Evolutionary conservation across 1,139 yeast genomes (phyloP), one percentile per base, ranked within the genome.

Genomic region (Saccharomyces hybrid): DNA sequence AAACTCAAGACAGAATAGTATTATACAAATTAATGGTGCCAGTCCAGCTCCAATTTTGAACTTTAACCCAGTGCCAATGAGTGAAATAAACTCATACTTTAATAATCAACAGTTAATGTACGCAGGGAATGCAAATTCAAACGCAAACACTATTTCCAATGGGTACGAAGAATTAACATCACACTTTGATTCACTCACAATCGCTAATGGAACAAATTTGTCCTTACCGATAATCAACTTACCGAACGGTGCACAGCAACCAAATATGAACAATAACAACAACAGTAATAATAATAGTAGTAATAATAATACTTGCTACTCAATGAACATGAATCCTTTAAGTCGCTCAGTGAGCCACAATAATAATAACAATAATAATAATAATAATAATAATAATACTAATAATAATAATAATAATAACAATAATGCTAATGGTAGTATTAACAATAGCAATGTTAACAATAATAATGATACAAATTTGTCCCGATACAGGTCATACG

Each of bases 131-230:
- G n/a, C 31, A 44, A 28, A 58, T 58, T 47, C 31, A 60, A 26
- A 48, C 57, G 28, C 55, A 53, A 44, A 55, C 3, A 16, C 24
- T 6, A 38, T 16, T 4, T 38, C 24, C 3, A 38, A 38, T 19
- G 44, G 44, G 19, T 16, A 55, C 9, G 65, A 61, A 16, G 65
- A 62, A 5, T 16, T 62, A n/a, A 46, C 62, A 3, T 54, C 57
- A 12, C 64, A 61, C 27, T 60, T 62, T 42, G 65, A 62, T 32
- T 56, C 59, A 60, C 48, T 62, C 27, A 55, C 54, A 29, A 44
- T 62, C 48, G 58, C 57, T 52, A 62, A 62, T 50, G 57, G 55
- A 48, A 61, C 65, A 6, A 64, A 62, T 49, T 47, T 62, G 12
- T 61, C 65, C 3, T 54, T 62, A 14, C 65, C 65, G 12, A 38